A percentile compares a stretch with the other conserved stretches of the same genome.
These are phyloP conservation scores for Suhomyces guaymorum DNA, from an alignment of 1,139 yeast species.

Conservation along the genomic window DNA sequence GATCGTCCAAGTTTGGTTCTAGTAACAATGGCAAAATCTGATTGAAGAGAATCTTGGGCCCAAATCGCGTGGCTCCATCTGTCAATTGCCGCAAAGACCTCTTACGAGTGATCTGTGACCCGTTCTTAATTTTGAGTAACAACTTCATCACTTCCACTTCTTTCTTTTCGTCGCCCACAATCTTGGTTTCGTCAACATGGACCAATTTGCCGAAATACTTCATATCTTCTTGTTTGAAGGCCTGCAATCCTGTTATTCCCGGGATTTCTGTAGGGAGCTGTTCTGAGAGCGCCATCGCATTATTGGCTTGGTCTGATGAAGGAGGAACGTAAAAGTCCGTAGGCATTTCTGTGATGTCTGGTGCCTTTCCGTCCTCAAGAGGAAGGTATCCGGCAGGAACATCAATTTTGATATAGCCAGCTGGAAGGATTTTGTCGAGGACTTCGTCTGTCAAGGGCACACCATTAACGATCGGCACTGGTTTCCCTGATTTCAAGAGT, in stretches of 20 bases:
- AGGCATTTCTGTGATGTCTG: conserved; percentile 36
- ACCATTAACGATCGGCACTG: conserved; percentile 46
- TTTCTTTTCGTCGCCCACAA: conserved; percentile 51
- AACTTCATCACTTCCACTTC: conserved; percentile 66
- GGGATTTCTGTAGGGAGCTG: conserved; percentile 58
- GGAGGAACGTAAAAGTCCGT: conserved; percentile 30
- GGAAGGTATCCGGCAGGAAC: conserved; percentile 53
- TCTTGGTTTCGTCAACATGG: conserved; percentile 33
- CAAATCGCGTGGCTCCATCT: conserved; percentile 63
- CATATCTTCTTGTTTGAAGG: conserved; percentile 70
- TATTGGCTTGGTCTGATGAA: conserved; percentile 15
- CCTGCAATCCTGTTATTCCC: conserved; percentile 57
- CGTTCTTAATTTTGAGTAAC: conserved; percentile 74
- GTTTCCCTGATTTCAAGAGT: conserved; percentile 16
- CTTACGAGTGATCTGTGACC: conserved; percentile 67
- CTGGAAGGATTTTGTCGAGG: conserved; percentile 55
- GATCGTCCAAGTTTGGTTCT: conserved; percentile 75
- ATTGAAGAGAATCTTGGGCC: conserved; percentile 68
- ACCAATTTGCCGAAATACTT: conserved; percentile 69
- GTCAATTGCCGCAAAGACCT: conserved; percentile 68
- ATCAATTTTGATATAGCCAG: conserved; percentile 49
- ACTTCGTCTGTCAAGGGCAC: conserved; percentile 51
- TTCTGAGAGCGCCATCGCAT: conserved; percentile 29
- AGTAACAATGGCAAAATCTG: conserved; percentile 72
- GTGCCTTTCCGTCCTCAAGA: conserved; percentile 22